Base-by-base conservation (phyloP, 306 rosid genomes). In the Prunus dulcis region DNA sequence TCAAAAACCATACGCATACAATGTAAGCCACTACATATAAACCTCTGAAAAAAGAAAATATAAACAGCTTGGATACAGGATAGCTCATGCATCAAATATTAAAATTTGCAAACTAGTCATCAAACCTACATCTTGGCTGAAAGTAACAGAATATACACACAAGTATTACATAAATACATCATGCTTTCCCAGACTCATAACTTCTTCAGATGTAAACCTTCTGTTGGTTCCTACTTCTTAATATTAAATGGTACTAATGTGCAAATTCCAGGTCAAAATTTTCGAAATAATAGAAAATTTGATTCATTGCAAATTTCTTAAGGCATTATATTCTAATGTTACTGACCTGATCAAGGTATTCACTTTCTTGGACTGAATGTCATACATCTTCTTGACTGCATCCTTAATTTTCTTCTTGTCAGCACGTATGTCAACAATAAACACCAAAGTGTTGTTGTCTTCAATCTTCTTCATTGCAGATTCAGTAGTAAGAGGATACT, bases 391-490 rank as follows among this genome's bases (percentile, higher is more conserved):
- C 82, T 87, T 90, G 22, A 93, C 96, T 0, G 96, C 96, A 78
- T 84, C 89, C 87, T 93, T 93, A 2, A 93, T 93, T 89, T 90
- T 93, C 85, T 93, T 93, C 86, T 93, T 93, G 86, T 93, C 91
- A 4, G 97, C 96, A 34, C 94, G 93, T 2, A 93, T 72, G 82
- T 93, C 96, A 47, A 93, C 97, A 74, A 93, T 89, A 70, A 93
- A 93, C 27, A 93, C 97, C 82, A 93, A 82, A 15, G 97, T 93
- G 79, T 93, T 90, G 82, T 90, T 93, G 58, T 93, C 97, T 53
- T 93, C 97, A 20, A 93, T 93, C 79, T 93, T 90, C 83, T 93
- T 93, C 97, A 90, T 93, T 3, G 97, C 97, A 0, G 96, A 93
- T 49, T 93, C 97, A 0, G 97, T 93, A 51, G 97, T 93, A 19